Percentiles rank a stretch among this genome's conserved stretches.
These are phyloP conservation scores for Trametes villosa DNA, from an alignment of 768 basidiomycete genomes.

Conservation along the genomic window DNA sequence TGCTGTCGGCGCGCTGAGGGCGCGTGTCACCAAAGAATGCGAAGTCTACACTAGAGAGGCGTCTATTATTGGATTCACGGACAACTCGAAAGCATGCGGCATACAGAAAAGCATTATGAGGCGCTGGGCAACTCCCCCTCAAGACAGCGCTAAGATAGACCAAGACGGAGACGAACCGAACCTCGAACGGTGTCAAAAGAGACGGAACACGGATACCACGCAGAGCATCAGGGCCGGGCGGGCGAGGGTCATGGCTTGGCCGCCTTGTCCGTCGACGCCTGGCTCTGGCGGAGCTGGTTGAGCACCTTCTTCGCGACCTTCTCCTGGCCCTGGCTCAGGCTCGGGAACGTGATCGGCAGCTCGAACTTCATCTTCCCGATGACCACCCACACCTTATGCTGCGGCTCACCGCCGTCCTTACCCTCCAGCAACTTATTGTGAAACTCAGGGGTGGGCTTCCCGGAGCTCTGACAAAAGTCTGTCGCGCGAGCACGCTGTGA, in stretches of 20 bases:
- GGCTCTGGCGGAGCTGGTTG: constrained; percentile 38
- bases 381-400: constrained; percentile 52
- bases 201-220: background rate
- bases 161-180: background rate
- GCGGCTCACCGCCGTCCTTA: constrained; percentile 30
- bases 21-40: background rate
- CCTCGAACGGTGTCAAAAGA: background rate
- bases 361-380: constrained; percentile 49
- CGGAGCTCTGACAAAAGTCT: constrained; percentile 31
- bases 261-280: constrained; percentile 4
- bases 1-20: constrained; percentile 18
- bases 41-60: background rate
- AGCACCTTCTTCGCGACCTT: constrained; percentile 51
- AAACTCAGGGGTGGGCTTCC: constrained; percentile 39
- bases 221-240: background rate
- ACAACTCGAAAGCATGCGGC: background rate
- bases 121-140: background rate
- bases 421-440: constrained; percentile 33
- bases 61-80: constrained; percentile 1
- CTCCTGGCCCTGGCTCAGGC: constrained; percentile 44
- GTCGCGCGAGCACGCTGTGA: background rate
- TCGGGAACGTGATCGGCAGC: constrained; percentile 45
- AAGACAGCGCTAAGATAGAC: background rate
- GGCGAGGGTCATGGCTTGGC: background rate
- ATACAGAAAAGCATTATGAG: constrained; percentile 7